Evolutionary conservation across 2,329 filamentous ascomycete genomes (phyloP).

Genomic region (Teratosphaeria viscida): DNA sequence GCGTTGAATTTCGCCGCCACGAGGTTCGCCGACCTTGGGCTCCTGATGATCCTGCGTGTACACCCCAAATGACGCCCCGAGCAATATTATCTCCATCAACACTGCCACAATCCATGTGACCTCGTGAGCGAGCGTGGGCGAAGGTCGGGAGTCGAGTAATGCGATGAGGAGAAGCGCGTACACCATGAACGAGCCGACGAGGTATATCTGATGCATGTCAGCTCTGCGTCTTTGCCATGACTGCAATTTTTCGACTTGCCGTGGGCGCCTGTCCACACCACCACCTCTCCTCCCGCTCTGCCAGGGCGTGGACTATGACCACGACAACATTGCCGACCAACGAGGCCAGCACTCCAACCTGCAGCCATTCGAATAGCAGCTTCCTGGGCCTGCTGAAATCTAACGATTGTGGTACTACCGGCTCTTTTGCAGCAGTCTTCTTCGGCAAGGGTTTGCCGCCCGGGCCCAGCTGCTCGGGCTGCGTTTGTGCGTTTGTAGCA

Average conservation of each 20-base stretch:
- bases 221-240: background rate
- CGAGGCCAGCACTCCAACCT: slow-evolving; percentile 58
- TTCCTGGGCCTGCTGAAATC: slow-evolving; percentile 59
- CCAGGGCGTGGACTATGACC: slow-evolving; percentile 64
- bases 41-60: slow-evolving; percentile 60
- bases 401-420: slow-evolving; percentile 32
- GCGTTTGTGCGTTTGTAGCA: slow-evolving; percentile 29
- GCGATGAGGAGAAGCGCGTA: slow-evolving; percentile 80
- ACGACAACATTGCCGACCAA: slow-evolving; percentile 66
- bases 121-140: slow-evolving; percentile 70
- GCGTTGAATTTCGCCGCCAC: slow-evolving; percentile 23
- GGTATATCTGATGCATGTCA: slow-evolving; percentile 58
- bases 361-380: slow-evolving; percentile 64
- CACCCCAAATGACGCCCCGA: slow-evolving; percentile 57
- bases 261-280: slow-evolving; percentile 73
- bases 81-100: slow-evolving; percentile 61
- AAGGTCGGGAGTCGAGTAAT: slow-evolving; percentile 70
- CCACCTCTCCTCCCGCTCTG: slow-evolving; percentile 55
- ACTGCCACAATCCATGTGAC: slow-evolving; percentile 66
- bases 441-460: slow-evolving; percentile 80
- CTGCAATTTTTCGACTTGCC: slow-evolving; percentile 41
- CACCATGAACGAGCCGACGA: slow-evolving; percentile 75
- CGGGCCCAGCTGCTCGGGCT: slow-evolving; percentile 54
- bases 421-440: slow-evolving; percentile 38
- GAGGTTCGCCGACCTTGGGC: slow-evolving; percentile 40